phyloP scores from a whole-genome alignment of 345 rosid genomes.

The Syzygium oleosum region DNA sequence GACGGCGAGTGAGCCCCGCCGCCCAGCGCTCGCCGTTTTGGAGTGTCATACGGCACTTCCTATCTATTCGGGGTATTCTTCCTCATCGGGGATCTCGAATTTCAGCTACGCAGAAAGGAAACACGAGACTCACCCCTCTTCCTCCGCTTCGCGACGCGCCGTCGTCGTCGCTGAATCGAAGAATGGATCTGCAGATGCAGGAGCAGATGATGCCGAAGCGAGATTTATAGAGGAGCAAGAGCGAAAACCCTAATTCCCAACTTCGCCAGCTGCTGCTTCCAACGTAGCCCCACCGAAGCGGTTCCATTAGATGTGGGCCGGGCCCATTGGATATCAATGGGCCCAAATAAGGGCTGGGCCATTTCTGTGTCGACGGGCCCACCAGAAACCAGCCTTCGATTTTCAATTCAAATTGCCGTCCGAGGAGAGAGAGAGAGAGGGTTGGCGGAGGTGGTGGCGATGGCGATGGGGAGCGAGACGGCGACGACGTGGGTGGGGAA shows the following conservation, averaged over 20 bases:
- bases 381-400: background rate
- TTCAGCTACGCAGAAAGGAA: background rate
- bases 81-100: constrained; percentile 29
- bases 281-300: background rate
- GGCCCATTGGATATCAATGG: background rate
- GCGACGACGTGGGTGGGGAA: constrained; percentile 92
- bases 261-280: background rate
- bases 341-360: background rate
- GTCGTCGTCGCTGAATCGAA: background rate
- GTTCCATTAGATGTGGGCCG: background rate
- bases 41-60: constrained; percentile 73
- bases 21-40: background rate
- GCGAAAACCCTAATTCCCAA: constrained; percentile 1
- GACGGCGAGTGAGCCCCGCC: constrained; percentile 2
- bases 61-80: constrained; percentile 39
- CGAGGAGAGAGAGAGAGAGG: background rate
- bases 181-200: background rate
- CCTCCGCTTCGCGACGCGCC: background rate
- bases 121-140: background rate
- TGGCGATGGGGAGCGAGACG: constrained; percentile 78
- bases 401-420: background rate
- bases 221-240: background rate
- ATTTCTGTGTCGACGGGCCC: background rate
- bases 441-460: constrained; percentile 8
- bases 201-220: background rate